These are phyloP conservation scores for Tubosaeta sp. DNA, from an alignment of 768 basidiomycete species.

Conservation along the genomic window DNA sequence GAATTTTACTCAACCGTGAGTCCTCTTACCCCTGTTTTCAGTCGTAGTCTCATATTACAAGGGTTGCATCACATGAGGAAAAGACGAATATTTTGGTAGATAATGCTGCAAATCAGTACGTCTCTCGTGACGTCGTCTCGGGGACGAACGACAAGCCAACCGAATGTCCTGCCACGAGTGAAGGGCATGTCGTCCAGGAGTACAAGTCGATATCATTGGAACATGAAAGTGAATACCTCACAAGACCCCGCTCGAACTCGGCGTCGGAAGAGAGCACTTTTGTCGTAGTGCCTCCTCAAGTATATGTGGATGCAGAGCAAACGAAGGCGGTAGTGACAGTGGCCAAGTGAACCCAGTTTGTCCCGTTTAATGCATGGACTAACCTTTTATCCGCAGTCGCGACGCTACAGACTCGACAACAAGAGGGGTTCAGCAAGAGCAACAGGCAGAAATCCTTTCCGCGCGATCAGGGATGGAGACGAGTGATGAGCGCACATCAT, in stretches of 20 bases:
- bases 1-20: background rate
- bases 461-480: background rate
- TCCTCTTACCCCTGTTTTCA: background rate
- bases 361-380: background rate
- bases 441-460: background rate
- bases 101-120: background rate
- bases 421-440: background rate
- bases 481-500: background rate
- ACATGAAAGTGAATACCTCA: background rate
- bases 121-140: background rate
- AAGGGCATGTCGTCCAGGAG: background rate
- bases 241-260: background rate
- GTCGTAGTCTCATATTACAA: background rate
- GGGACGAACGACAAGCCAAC: background rate
- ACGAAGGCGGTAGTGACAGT: background rate
- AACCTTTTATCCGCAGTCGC: background rate
- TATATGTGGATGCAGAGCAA: background rate
- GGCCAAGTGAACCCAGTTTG: background rate
- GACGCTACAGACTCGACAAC: background rate
- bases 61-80: background rate
- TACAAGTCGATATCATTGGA: background rate
- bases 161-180: background rate
- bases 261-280: background rate
- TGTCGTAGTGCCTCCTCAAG: background rate
- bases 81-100: background rate